Evolutionary conservation across 2,329 filamentous ascomycete genomes (phyloP).

Genomic region (Talaromyces sp.): DNA sequence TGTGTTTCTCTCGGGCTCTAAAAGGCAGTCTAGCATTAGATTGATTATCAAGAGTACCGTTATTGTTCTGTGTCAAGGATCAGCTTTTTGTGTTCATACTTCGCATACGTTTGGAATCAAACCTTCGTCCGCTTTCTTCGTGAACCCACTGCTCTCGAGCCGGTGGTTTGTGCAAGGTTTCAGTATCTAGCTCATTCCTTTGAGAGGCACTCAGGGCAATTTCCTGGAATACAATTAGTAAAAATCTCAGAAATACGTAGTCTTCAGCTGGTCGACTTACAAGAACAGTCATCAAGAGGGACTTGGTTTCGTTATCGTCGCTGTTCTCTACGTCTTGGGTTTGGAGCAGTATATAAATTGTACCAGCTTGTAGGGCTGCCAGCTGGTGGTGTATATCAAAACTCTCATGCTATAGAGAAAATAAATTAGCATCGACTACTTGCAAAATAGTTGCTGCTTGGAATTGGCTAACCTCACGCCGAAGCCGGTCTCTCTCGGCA

Average conservation of each 20-base stretch:
- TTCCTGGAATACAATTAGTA: not conserved
- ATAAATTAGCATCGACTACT: not conserved
- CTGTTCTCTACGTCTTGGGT: slow-evolving; percentile 3
- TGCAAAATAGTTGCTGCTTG: not conserved
- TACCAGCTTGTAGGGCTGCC: slow-evolving; percentile 7
- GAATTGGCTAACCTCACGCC: slow-evolving; percentile 1
- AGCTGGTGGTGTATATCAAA: slow-evolving; percentile 7
- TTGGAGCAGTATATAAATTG: slow-evolving; percentile 8
- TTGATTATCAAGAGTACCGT: slow-evolving; percentile 5
- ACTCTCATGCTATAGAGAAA: not conserved
- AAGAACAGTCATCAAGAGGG: slow-evolving; percentile 1
- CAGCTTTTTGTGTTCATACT: not conserved
- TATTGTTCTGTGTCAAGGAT: slow-evolving; percentile 3
- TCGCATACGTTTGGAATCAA: not conserved
- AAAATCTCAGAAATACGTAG: not conserved
- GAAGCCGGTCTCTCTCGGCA: slow-evolving; percentile 7
- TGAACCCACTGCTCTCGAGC: slow-evolving; percentile 6
- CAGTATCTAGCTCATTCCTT: not conserved
- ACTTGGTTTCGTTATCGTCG: slow-evolving; percentile 3
- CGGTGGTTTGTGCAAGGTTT: not conserved
- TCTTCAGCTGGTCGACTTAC: not conserved
- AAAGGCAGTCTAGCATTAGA: slow-evolving; percentile 7
- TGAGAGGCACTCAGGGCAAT: not conserved
- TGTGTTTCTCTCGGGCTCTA: not conserved
- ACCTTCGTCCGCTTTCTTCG: slow-evolving; percentile 9